phyloP scores from a whole-genome alignment of 2,329 filamentous ascomycete genomes.

The Colletotrichum coccodes region DNA sequence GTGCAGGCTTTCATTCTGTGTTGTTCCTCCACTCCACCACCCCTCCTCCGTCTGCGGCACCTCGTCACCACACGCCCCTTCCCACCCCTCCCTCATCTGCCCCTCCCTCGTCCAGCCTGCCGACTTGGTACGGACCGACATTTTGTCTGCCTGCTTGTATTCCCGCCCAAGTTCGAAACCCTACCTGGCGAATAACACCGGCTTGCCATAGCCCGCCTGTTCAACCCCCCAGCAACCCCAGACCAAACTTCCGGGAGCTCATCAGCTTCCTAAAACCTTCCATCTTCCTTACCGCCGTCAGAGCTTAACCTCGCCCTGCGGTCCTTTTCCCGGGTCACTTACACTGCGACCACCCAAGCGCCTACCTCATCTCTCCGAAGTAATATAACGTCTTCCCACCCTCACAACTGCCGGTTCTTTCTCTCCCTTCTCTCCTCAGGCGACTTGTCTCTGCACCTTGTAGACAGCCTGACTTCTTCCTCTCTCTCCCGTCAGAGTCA shows the following conservation, averaged over 20 bases:
- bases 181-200: constrained; percentile 23
- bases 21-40: neutral
- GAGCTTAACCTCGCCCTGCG: constrained; percentile 33
- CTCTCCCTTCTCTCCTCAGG: constrained; percentile 41
- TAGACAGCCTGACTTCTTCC: constrained; percentile 41
- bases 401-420: constrained; percentile 46
- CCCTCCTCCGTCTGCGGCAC: constrained; percentile 4
- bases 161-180: constrained; percentile 24
- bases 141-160: constrained; percentile 24
- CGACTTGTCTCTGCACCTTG: constrained; percentile 50
- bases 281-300: constrained; percentile 33
- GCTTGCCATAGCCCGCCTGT: constrained; percentile 29
- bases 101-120: constrained; percentile 25
- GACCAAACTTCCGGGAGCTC: constrained; percentile 31
- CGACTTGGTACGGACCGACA: constrained; percentile 18
- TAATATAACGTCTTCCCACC: constrained; percentile 47
- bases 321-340: constrained; percentile 23
- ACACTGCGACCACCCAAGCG: constrained; percentile 41
- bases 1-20: constrained; percentile 7
- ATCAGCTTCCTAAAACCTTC: constrained; percentile 19
- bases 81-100: constrained; percentile 1
- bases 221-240: constrained; percentile 32
- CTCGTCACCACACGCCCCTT: constrained; percentile 2
- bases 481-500: constrained; percentile 53
- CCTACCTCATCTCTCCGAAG: constrained; percentile 41